A percentile compares a stretch with the other conserved stretches of the same genome.
Evolutionary conservation across 805 yeast genomes (phyloP).

Genomic region (Hagleromyces aurorensis): DNA sequence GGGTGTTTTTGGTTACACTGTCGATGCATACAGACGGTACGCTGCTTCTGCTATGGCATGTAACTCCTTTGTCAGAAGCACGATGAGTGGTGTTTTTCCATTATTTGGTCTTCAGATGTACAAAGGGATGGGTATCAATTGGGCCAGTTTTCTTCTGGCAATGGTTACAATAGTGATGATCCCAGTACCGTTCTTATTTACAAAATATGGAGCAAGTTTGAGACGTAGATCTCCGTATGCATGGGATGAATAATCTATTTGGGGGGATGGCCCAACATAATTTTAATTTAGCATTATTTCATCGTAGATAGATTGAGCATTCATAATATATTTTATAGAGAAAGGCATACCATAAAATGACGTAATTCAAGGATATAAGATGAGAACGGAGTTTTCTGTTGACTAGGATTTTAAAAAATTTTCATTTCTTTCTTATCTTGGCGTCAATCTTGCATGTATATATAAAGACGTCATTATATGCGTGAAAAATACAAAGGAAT

Average conservation of each 20-base stretch:
- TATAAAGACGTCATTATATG: no score
- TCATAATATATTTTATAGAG: no score
- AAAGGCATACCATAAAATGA: no score
- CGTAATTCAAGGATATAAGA: no score
- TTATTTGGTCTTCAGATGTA: conserved; percentile 53
- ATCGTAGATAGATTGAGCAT: no score
- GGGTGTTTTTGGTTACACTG: conserved; percentile 56
- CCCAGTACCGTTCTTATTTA: conserved; percentile 50
- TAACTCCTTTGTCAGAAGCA: conserved; percentile 44
- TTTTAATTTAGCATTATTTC: no score
- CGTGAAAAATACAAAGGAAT: no score
- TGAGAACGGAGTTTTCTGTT: no score
- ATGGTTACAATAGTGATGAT: conserved; percentile 42
- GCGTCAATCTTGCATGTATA: no score
- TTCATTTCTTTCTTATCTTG: no score
- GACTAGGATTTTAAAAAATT: no score
- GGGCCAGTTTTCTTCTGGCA: conserved; percentile 50
- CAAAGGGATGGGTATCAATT: conserved; percentile 44
- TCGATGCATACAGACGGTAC: conserved; percentile 50
- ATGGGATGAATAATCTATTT: conserved; percentile 27
- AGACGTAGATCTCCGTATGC: conserved; percentile 42
- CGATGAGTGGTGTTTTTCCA: conserved; percentile 51
- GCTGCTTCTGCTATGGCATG: conserved; percentile 47
- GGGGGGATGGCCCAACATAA: no score
- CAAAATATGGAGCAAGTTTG: conserved; percentile 37